These are phyloP conservation scores for Penicillium freii DNA, from an alignment of 2,329 filamentous ascomycete species.

Conservation along the genomic window DNA sequence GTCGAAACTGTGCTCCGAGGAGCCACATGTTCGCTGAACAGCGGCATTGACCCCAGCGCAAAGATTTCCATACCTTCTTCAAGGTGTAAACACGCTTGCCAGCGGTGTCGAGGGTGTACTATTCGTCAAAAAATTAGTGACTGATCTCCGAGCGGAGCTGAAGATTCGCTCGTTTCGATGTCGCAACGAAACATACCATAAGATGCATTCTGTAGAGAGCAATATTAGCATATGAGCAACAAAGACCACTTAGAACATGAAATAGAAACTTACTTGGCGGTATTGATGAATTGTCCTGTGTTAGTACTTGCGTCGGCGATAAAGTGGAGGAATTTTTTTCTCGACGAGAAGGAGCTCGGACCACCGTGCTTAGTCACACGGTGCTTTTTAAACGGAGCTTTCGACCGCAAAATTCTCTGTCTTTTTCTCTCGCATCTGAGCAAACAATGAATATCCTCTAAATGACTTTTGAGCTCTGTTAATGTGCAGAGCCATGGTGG, in stretches of 20 bases:
- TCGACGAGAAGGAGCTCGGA: constrained; percentile 21
- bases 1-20: not conserved
- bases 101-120: constrained; percentile 77
- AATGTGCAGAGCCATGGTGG: constrained; percentile 8
- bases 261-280: constrained; percentile 30
- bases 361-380: constrained; percentile 21
- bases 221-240: constrained; percentile 9
- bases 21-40: constrained; percentile 27
- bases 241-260: not conserved
- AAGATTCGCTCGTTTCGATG: constrained; percentile 8
- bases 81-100: constrained; percentile 94
- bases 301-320: constrained; percentile 16
- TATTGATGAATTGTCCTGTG: constrained; percentile 17
- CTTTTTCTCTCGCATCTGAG: constrained; percentile 2
- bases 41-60: not conserved
- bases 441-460: not conserved
- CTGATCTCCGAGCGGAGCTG: constrained; percentile 9
- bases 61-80: constrained; percentile 60
- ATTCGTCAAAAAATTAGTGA: constrained; percentile 12
- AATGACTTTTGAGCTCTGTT: not conserved
- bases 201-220: constrained; percentile 38
- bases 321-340: constrained; percentile 29
- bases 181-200: constrained; percentile 34
- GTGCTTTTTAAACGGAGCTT: constrained; percentile 21
- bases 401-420: constrained; percentile 17